Conservation (phyloP, 352 stramenopile species). For the Phytophthora sojae region DNA sequence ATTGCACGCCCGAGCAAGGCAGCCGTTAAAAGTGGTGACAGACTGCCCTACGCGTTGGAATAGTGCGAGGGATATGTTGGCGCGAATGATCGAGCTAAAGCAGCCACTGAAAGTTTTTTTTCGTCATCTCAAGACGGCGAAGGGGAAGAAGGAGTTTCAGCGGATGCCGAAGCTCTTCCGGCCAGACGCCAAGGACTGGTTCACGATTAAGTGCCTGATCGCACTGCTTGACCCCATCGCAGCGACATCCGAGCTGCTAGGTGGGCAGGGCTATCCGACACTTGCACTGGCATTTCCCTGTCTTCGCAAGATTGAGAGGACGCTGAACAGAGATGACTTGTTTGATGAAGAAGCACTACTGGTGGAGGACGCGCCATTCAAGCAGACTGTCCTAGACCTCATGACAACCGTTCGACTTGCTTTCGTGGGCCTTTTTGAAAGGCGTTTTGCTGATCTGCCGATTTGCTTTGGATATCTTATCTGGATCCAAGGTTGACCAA, state of each 20-base stretch:
- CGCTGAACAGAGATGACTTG: background rate
- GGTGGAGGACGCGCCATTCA: background rate
- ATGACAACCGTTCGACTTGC: background rate
- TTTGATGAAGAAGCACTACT: background rate
- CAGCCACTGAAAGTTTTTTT: background rate
- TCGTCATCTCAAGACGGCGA: background rate
- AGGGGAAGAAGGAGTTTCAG: background rate
- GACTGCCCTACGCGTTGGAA: background rate
- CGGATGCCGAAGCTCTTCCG: background rate
- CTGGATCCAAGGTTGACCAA: slow-evolving; percentile 1
- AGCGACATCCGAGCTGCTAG: slow-evolving; percentile 1
- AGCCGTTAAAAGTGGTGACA: background rate
- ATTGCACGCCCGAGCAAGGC: background rate
- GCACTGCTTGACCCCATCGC: background rate
- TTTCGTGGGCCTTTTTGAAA: background rate
- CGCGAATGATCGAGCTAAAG: slow-evolving; percentile 1
- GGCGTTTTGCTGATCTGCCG: background rate
- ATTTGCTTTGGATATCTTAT: slow-evolving; percentile 4
- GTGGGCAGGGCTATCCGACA: background rate
- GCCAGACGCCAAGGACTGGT: background rate
- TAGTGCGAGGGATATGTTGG: background rate
- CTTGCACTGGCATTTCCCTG: background rate
- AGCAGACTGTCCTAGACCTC: background rate
- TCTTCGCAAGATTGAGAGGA: background rate
- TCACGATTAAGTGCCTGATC: background rate